Base-by-base conservation (phyloP, 768 basidiomycete genomes). In the Pholiota conissans region DNA sequence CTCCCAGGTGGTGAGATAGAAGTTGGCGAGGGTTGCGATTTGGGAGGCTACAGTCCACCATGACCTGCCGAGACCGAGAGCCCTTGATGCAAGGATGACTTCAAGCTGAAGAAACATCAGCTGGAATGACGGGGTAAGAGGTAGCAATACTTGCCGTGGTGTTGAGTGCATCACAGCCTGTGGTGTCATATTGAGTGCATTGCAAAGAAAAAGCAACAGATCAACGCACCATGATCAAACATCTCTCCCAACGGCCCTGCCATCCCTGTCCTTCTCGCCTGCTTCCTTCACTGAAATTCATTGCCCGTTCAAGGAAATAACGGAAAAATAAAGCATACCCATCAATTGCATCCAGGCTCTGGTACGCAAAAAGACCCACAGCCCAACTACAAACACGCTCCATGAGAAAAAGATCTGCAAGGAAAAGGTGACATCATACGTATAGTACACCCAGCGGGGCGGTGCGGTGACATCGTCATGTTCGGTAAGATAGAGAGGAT, bases 41-140 rank as follows among this genome's bases (percentile, higher is more conserved):
- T 95, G 92, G 0, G 90, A 90, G 0, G 90, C 84, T 30, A 98
- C 88, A 0, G 95, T 98, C 96, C 95, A 98, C 95, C 97, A 98
- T 0, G 93, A 94, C 18, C 95, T 80, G 11, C 92, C 93, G 20
- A 98, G 79, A 64, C 96, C 95, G 42, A 99, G 83, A 0, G 97
- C 95, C 26, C 90, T 84, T 7, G 86, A 78, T 5, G 84, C 83
- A 39, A 99, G 82, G 59, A 98, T 81, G 57, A 87, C 89, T 73
- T 95, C 96, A 24, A 99, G 83, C 93, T 95, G 66, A 7, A 42
- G 6, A 52, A 10, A 24, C 2, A n/a, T 20, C 18, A 34, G 10
- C 30, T 24, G 27, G 9, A n/a, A n/a, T n/a, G n/a, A n/a, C n/a
- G n/a, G n/a, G n/a, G n/a, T n/a, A n/a, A n/a, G n/a, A n/a, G n/a